Conservation (phyloP, 1,139 yeast genomes). For the Debaryomyces psychrophilus region DNA sequence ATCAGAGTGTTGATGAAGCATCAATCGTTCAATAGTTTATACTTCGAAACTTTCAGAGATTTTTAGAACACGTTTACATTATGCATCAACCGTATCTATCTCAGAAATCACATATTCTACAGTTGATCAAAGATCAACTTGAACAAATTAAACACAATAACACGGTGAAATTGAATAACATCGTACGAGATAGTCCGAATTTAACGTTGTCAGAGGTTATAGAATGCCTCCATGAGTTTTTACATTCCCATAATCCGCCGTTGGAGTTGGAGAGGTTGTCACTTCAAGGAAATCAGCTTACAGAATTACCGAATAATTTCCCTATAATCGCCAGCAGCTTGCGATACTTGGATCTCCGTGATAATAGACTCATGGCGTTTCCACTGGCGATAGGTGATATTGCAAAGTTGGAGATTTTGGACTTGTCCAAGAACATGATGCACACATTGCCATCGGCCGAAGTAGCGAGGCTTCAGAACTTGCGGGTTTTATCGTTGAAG, state of each 20-base stretch:
- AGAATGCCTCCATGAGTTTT: conserved; percentile 30
- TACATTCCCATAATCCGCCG: conserved; percentile 33
- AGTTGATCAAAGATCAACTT: conserved; percentile 28
- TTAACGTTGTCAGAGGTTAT: conserved; percentile 24
- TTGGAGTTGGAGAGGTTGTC: conserved; percentile 55
- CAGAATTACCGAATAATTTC: conserved; percentile 53
- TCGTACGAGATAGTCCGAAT: conserved; percentile 8
- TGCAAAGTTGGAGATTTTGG: conserved; percentile 62
- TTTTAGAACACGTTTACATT: not conserved
- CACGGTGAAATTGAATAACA: conserved; percentile 26
- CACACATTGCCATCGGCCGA: conserved; percentile 42
- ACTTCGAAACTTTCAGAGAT: not conserved
- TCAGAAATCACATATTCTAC: conserved; percentile 16
- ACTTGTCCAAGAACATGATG: conserved; percentile 63
- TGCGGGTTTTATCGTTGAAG: conserved; percentile 65
- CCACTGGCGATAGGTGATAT: conserved; percentile 51
- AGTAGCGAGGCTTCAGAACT: conserved; percentile 41
- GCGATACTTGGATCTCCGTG: conserved; percentile 67
- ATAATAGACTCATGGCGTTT: conserved; percentile 56
- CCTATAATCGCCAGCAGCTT: conserved; percentile 45
- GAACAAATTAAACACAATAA: conserved; percentile 27
- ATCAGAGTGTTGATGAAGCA: not conserved
- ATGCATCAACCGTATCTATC: conserved; percentile 20
- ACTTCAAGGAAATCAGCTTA: conserved; percentile 53
- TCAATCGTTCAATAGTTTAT: not conserved